Percentiles rank a stretch among this genome's conserved stretches.
Evolutionary conservation across 805 yeast genomes (phyloP).

Genomic region (Brettanomyces anomalus): DNA sequence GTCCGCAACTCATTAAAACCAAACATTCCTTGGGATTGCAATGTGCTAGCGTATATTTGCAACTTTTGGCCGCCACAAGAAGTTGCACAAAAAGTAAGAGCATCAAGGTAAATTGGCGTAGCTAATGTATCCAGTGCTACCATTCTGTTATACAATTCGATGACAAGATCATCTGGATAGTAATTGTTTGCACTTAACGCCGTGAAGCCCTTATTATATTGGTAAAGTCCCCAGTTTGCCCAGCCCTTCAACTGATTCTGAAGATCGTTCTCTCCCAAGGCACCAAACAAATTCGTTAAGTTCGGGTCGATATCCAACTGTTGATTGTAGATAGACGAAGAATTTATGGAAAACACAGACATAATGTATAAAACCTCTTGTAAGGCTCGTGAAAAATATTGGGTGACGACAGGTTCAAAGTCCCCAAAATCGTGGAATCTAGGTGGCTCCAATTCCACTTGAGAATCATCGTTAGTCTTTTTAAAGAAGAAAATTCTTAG

Average conservation of each 20-base stretch:
- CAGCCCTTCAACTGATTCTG: slow-evolving; percentile 16
- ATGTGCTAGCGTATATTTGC: slow-evolving; percentile 33
- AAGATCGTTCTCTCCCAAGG: slow-evolving; percentile 18
- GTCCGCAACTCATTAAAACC: slow-evolving; percentile 37
- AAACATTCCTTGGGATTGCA: slow-evolving; percentile 41
- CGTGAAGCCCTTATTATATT: slow-evolving; percentile 23
- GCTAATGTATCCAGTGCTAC: slow-evolving; percentile 33
- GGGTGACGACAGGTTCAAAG: slow-evolving; percentile 25
- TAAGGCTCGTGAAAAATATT: slow-evolving; percentile 45
- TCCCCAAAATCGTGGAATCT: slow-evolving; percentile 19
- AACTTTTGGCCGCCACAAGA: slow-evolving; percentile 37
- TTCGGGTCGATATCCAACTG: not conserved
- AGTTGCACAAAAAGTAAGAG: slow-evolving; percentile 42
- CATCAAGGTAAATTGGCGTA: slow-evolving; percentile 48
- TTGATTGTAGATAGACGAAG: slow-evolving; percentile 13
- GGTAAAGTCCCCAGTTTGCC: slow-evolving; percentile 16
- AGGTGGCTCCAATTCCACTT: slow-evolving; percentile 24
- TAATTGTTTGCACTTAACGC: slow-evolving; percentile 39
- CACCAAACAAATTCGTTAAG: slow-evolving; percentile 9
- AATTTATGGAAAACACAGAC: slow-evolving; percentile 15
- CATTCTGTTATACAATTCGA: slow-evolving; percentile 36
- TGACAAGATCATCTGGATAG: slow-evolving; percentile 41
- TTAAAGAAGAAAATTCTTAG: slow-evolving; percentile 38
- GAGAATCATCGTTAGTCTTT: slow-evolving; percentile 10
- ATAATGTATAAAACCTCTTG: slow-evolving; percentile 44